Evolutionary conservation across 257 asterid species (phyloP).

Genomic region (Paulownia fortunei): DNA sequence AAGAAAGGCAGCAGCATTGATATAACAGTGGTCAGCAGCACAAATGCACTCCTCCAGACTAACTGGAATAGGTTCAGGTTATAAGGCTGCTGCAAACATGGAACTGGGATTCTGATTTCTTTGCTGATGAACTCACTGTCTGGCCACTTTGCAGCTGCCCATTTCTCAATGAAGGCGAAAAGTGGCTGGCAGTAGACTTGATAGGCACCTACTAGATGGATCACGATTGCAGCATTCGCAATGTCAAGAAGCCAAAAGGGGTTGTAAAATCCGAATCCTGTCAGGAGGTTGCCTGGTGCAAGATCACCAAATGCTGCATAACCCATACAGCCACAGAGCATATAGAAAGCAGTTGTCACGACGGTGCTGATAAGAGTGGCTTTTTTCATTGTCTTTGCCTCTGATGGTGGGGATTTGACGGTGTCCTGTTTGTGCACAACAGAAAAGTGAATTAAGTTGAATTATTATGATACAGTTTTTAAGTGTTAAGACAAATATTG

Average conservation of each 20-base stretch:
- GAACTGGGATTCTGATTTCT: slow-evolving; percentile 34
- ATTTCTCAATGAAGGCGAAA: slow-evolving; percentile 55
- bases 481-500: not conserved
- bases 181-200: slow-evolving; percentile 65
- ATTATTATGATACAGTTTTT: not conserved
- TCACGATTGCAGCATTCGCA: slow-evolving; percentile 57
- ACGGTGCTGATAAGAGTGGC: slow-evolving; percentile 46
- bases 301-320: slow-evolving; percentile 61
- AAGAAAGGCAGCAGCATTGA: slow-evolving; percentile 62
- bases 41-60: slow-evolving; percentile 51
- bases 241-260: slow-evolving; percentile 63
- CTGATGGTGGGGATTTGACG: slow-evolving; percentile 58
- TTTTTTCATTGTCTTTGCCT: slow-evolving; percentile 59
- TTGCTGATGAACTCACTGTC: slow-evolving; percentile 38
- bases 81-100: slow-evolving; percentile 15
- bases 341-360: slow-evolving; percentile 55
- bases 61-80: slow-evolving; percentile 46
- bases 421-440: slow-evolving; percentile 41
- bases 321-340: slow-evolving; percentile 61
- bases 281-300: slow-evolving; percentile 59
- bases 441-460: not conserved
- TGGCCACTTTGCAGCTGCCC: slow-evolving; percentile 40
- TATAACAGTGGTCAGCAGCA: slow-evolving; percentile 46
- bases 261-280: slow-evolving; percentile 64
- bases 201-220: slow-evolving; percentile 59